Conservation (phyloP, 1,284 basidiomycete species). For the Butyriboletus appendiculatus region DNA sequence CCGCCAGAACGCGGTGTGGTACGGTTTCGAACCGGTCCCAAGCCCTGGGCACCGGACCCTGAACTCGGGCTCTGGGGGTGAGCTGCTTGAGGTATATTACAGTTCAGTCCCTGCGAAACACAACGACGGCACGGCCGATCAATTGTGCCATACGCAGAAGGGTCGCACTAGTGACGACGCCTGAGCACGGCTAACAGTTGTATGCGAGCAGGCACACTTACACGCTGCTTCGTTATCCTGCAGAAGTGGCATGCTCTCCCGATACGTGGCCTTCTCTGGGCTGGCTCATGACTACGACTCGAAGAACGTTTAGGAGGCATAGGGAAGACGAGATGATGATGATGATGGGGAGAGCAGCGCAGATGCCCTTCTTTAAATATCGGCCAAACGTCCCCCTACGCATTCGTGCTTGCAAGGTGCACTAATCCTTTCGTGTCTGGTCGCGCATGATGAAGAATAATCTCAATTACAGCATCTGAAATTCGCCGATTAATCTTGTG, state of each 20-base stretch:
- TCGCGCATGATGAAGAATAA: constrained; percentile 11
- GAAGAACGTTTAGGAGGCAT: constrained; percentile 18
- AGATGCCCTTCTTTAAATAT: constrained; percentile 24
- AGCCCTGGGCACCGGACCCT: constrained; percentile 11
- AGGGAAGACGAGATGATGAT: constrained; percentile 10
- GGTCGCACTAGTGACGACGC: constrained; percentile 16
- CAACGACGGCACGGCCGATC: constrained; percentile 28
- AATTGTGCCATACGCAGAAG: constrained; percentile 16
- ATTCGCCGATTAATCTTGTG: constrained; percentile 16
- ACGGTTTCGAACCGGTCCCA: constrained; percentile 8
- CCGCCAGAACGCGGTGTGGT: constrained; percentile 2
- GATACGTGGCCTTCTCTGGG: constrained; percentile 18
- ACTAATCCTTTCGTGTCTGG: constrained; percentile 4
- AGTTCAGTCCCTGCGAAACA: constrained; percentile 8
- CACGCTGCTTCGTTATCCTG: constrained; percentile 21
- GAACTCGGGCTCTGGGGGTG: constrained; percentile 28
- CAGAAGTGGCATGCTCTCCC: constrained; percentile 21
- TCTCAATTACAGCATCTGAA: constrained; percentile 15
- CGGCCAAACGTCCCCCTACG: constrained; percentile 6
- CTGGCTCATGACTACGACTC: constrained; percentile 6
- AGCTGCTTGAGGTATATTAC: constrained; percentile 10
- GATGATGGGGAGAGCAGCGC: constrained; percentile 7
- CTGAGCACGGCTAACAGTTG: constrained; percentile 6
- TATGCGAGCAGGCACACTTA: constrained; percentile 8
- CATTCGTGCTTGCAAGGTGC: constrained; percentile 13